phyloP scores from a whole-genome alignment of 345 rosid species.

The Sonneratia alba region DNA sequence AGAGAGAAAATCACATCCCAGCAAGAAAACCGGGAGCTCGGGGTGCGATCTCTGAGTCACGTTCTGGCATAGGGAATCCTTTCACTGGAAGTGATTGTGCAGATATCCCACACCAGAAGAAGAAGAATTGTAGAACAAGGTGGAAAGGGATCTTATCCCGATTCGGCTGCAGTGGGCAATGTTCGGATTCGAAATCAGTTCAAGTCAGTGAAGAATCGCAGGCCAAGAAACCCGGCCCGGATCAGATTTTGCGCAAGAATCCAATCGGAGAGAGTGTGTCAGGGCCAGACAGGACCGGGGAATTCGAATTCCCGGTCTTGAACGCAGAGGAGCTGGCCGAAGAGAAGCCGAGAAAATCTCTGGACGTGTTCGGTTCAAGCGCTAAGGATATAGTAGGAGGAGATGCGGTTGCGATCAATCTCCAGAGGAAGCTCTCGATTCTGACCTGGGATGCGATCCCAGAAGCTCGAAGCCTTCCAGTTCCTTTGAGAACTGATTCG shows the following conservation, averaged over 20 bases:
- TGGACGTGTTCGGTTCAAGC: not conserved
- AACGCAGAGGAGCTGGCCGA: not conserved
- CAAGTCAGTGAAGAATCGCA: not conserved
- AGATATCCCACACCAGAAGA: not conserved
- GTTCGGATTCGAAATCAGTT: constrained; percentile 4
- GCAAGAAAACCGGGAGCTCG: not conserved
- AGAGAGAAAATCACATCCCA: not conserved
- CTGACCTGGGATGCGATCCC: constrained; percentile 10
- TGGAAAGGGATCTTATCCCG: not conserved
- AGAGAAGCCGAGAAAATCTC: not conserved
- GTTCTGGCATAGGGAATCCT: not conserved
- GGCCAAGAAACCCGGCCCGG: not conserved
- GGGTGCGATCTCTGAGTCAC: not conserved
- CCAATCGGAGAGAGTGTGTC: not conserved
- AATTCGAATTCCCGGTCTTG: constrained; percentile 1
- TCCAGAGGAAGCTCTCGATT: constrained; percentile 6
- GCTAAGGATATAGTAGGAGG: not conserved
- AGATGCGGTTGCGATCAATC: not conserved
- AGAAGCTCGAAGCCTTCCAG: not conserved
- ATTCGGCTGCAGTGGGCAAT: not conserved
- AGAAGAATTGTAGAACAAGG: not conserved
- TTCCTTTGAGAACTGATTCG: not conserved
- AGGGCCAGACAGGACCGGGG: not conserved
- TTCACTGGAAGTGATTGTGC: not conserved
- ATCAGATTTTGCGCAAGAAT: not conserved